Evolutionary conservation across 108 stramenopile species (phyloP).

Genomic region (Mediolabrus comicus): DNA sequence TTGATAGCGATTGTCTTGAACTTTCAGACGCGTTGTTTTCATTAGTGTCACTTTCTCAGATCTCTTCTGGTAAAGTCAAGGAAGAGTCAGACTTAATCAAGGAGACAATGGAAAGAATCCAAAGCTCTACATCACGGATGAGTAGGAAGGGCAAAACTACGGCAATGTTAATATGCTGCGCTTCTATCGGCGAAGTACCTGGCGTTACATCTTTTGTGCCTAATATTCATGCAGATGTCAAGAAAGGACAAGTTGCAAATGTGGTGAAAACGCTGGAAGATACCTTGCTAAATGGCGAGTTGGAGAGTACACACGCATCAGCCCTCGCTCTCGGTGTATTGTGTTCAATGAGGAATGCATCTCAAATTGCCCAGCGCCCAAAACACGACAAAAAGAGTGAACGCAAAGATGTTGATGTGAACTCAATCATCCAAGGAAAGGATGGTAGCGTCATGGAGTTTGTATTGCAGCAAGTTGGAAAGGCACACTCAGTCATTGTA

Average conservation of each 20-base stretch:
- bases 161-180: conserved; percentile 14
- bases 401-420: not conserved
- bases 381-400: conserved; percentile 1
- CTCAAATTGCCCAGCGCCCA: not conserved
- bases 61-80: conserved; percentile 16
- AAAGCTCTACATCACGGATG: not conserved
- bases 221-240: conserved; percentile 6
- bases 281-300: conserved; percentile 15
- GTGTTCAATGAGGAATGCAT: conserved; percentile 22
- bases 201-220: conserved; percentile 18
- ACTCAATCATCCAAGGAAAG: conserved; percentile 24
- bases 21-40: conserved; percentile 23
- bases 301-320: conserved; percentile 23
- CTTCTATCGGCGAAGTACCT: conserved; percentile 25
- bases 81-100: conserved; percentile 11
- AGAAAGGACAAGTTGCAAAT: conserved; percentile 14
- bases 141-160: conserved; percentile 22
- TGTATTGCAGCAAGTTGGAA: conserved; percentile 35
- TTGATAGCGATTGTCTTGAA: conserved; percentile 1
- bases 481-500: conserved; percentile 1
- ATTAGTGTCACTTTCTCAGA: conserved; percentile 15
- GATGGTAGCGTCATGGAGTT: conserved; percentile 38
- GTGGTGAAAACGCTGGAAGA: conserved; percentile 11
- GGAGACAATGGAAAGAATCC: conserved; percentile 5
- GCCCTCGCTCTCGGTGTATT: conserved; percentile 28